Base-by-base conservation (phyloP, 1,139 yeast genomes). In the Debaryomyces subglobosus region DNA sequence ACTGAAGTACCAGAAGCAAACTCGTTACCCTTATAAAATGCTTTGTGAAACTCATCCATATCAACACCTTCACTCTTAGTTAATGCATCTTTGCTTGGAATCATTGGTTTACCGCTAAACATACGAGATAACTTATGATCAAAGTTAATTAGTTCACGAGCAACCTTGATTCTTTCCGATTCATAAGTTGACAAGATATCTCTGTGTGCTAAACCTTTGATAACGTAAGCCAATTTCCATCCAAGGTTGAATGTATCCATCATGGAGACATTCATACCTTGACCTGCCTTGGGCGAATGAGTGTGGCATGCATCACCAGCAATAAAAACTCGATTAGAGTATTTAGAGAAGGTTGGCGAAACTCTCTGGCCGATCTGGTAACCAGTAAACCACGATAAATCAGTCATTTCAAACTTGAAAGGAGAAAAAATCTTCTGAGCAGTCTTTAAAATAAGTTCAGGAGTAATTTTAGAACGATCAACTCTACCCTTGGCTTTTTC, bases 221-320 rank as follows among this genome's bases (percentile, higher is more conserved):
- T 52, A n/a, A 66, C 72, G 35, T 58, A 56, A 2, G 69, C 69
- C 16, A 70, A 48, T 51, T 69, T 69, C 71, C 72, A 69, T n/a
- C 65, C 71, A 37, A 70, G 57, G 49, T 69, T 69, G 53, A 57
- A 68, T 15, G 71, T 64, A 47, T 69, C 74, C 38, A 35, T 35
- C 38, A 35, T 35, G 13, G 38, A 35, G 34, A 64, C 69, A 50
- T 70, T 69, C 74, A 68, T 68, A 39, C 74, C 74, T 52, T 70
- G 75, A 34, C 72, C 74, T 34, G 75, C 74, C 52, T 69, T 68
- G 32, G 74, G 74, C 18, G 72, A 67, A 49, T 69, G 73, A 8
- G 73, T 68, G 52, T 69, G 74, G 45, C 72, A 64, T n/a, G 73
- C 74, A 53, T 69, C 74, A 13, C 74, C 74, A 41, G 67, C 59